phyloP scores from a whole-genome alignment of 2,329 filamentous ascomycete species.

The Rosellinia necatrix region DNA sequence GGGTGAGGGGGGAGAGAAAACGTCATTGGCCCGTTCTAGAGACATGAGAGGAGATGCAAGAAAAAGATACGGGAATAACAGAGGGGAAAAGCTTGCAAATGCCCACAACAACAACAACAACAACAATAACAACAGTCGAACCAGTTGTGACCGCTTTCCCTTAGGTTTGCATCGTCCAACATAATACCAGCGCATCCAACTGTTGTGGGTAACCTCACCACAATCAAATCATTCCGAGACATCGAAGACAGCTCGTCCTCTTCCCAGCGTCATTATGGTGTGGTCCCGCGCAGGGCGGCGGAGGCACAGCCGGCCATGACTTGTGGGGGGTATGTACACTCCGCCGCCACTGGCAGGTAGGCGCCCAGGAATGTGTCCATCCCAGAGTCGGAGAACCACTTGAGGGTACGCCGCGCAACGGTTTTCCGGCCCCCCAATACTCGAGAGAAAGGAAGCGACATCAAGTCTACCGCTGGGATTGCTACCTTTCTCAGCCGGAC shows the following conservation, averaged over 20 bases:
- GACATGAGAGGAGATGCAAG: neutral
- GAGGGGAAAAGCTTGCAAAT: too few species aligned
- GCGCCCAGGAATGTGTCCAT: too few species aligned
- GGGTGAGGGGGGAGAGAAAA: neutral
- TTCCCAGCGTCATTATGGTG: neutral
- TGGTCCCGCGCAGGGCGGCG: neutral
- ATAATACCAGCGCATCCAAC: neutral
- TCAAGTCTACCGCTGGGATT: conserved; percentile 1
- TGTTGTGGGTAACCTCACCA: neutral
- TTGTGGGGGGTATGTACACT: neutral
- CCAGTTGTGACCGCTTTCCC: neutral
- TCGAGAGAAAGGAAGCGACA: neutral
- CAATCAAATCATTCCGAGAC: conserved; percentile 1
- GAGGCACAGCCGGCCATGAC: neutral
- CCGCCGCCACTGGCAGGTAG: too few species aligned
- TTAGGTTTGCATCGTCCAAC: neutral
- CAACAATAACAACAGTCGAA: neutral
- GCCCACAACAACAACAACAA: too few species aligned
- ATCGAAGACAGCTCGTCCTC: neutral
- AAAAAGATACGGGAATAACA: neutral
- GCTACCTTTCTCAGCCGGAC: conserved; percentile 2
- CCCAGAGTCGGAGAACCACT: neutral
- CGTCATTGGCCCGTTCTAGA: too few species aligned
- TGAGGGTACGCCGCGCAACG: neutral
- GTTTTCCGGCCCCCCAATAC: neutral